Conservation (phyloP, 192 early-diverging fungal genomes). For the Coemansia sp. region DNA sequence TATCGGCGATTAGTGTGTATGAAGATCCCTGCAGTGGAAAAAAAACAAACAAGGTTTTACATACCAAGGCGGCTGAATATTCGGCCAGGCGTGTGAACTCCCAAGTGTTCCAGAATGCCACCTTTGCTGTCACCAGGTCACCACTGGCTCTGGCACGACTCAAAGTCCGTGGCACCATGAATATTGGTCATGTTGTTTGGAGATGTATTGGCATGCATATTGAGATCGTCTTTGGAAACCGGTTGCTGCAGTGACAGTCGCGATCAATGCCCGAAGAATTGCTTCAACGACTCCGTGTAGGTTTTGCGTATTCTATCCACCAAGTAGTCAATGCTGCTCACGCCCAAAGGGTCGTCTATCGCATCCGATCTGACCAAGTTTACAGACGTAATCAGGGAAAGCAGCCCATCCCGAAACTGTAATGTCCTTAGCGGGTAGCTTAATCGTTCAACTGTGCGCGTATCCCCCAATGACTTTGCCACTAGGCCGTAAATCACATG, state of each 20-base stretch:
- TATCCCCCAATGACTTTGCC: constrained; percentile 31
- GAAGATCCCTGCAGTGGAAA: not conserved
- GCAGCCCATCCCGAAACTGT: constrained; percentile 31
- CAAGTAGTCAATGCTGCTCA: constrained; percentile 38
- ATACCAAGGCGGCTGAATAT: not conserved
- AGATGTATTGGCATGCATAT: not conserved
- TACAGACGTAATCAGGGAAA: constrained; percentile 21
- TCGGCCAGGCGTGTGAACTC: not conserved
- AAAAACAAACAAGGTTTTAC: not conserved
- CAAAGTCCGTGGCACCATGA: not conserved
- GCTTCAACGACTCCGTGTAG: constrained; percentile 19
- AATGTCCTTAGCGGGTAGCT: constrained; percentile 17
- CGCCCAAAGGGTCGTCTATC: constrained; percentile 20
- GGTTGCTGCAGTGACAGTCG: not conserved
- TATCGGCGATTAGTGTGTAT: not conserved
- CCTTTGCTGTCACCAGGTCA: not conserved
- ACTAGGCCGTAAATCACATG: constrained; percentile 32
- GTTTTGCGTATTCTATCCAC: constrained; percentile 23
- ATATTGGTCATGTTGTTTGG: not conserved
- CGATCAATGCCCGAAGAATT: constrained; percentile 16
- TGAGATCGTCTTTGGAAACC: not conserved
- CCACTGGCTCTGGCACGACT: not conserved
- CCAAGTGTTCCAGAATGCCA: not conserved
- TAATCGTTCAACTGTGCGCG: constrained; percentile 19
- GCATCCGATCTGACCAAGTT: constrained; percentile 25